Conservation (phyloP, 495 filamentous ascomycete species). For the Aeminium ludgeri region DNA sequence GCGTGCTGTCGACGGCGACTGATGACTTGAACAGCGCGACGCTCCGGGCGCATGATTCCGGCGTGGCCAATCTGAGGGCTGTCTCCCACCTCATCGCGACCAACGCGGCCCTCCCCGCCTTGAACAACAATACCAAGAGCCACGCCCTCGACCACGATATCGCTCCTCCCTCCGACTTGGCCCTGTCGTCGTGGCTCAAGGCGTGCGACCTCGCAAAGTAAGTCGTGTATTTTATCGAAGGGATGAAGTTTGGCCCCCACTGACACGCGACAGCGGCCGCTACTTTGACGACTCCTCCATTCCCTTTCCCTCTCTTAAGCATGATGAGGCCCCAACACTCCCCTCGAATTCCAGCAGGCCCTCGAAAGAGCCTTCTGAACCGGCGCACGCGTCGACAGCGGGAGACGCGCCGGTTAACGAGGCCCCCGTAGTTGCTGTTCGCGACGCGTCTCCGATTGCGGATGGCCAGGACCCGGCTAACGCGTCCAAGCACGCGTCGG, state of each 20-base stretch:
- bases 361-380: neutral
- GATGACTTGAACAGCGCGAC: neutral
- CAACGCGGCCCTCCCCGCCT: constrained; percentile 5
- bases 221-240: constrained; percentile 21
- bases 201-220: constrained; percentile 64
- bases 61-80: neutral
- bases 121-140: constrained; percentile 3
- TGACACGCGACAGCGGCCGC: constrained; percentile 38
- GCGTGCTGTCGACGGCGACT: neutral
- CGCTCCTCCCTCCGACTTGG: constrained; percentile 24
- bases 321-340: constrained; percentile 8
- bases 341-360: constrained; percentile 9
- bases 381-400: neutral
- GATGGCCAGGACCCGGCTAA: neutral
- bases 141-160: neutral
- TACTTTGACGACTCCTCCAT: constrained; percentile 55
- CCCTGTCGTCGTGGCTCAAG: constrained; percentile 37
- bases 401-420: constrained; percentile 5
- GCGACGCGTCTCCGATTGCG: neutral
- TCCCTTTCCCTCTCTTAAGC: constrained; percentile 26
- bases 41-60: neutral
- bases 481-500: neutral
- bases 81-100: constrained; percentile 5
- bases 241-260: neutral
- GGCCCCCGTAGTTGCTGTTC: constrained; percentile 3